Base-by-base conservation (phyloP, 1,284 basidiomycete genomes). In the Vanrija pseudolonga region DNA sequence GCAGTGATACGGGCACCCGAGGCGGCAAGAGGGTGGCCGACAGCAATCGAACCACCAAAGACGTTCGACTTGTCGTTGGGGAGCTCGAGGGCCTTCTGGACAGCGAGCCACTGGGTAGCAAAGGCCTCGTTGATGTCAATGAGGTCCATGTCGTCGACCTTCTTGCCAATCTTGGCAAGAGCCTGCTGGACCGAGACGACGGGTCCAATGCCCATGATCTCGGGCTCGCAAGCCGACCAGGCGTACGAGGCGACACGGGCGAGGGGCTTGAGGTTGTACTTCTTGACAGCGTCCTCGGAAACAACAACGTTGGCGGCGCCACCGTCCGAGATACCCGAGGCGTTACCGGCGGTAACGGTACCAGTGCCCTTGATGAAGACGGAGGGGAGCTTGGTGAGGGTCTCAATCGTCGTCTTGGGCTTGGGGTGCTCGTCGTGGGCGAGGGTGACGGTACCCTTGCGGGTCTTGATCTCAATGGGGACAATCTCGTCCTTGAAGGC, bases 61-160 rank as follows among this genome's bases (percentile, higher is more conserved):
- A 80, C 63, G 73, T 82, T 82, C n/a, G 77, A 75, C 66, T 79
- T 80, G 15, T 82, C 81, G 45, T 66, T 72, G 14, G 80, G 80
- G 20, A 83, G 70, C 49, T 77, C 79, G 23, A 83, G 76, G 65
- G 81, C 81, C 60, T 76, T 79, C 60, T 80, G 79, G 14, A 82
- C 81, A 4, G 78, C 72, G 22, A 82, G 71, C 77, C 80, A 81
- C 63, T 82, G 81, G 1, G 79, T 78, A 0, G 81, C 81, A 55
- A 83, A 83, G 6, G 81, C 81, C 76, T 83, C 81, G 70, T 82
- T 83, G 48, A 83, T 71, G 61, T 83, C 81, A 57, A 82, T 78
- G 37, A 82, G 63, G 67, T 80, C 80, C 67, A 82, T 81, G 59
- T 82, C 78, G 26, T 62, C 67, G 3, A 81, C 62, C 15, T 50